Conservation (phyloP, 1,284 basidiomycete species). For the Rhodotorula sp. region DNA sequence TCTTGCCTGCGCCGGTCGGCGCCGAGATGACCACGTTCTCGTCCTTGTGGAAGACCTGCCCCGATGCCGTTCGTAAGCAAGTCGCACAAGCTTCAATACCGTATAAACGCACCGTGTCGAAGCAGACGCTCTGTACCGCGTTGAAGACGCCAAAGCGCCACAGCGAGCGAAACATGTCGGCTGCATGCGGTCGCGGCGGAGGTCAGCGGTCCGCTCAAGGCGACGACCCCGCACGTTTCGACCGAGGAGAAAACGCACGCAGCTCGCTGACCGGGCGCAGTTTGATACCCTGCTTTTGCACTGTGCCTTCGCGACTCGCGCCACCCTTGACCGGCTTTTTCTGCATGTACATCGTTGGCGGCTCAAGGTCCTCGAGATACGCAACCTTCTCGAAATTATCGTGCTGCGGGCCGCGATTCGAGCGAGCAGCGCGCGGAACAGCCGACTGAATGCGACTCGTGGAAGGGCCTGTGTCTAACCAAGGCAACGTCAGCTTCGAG, state of each 20-base stretch:
- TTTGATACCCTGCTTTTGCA: slow-evolving; percentile 8
- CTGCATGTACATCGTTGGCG: not conserved
- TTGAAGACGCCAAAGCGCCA: slow-evolving; percentile 91
- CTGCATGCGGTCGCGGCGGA: slow-evolving; percentile 53
- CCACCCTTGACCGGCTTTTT: too few relatives aligned
- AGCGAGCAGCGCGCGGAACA: too few relatives aligned
- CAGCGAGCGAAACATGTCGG: slow-evolving; percentile 72
- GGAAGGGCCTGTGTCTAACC: too few relatives aligned
- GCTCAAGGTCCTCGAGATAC: slow-evolving; percentile 17
- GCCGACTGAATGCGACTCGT: too few relatives aligned
- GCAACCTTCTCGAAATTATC: not conserved
- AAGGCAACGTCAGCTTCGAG: too few relatives aligned
- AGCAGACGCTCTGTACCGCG: slow-evolving; percentile 79
- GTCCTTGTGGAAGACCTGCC: slow-evolving; percentile 65
- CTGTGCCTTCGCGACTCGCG: not conserved
- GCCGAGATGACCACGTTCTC: slow-evolving; percentile 76
- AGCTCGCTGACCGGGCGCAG: slow-evolving; percentile 30
- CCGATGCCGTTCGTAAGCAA: not conserved
- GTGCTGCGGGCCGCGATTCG: not conserved
- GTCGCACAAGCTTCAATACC: not conserved
- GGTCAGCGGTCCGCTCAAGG: too few relatives aligned
- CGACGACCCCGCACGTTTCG: not conserved
- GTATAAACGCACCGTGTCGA: slow-evolving; percentile 62
- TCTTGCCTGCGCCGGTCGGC: slow-evolving; percentile 90
- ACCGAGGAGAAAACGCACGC: slow-evolving; percentile 7